Evolutionary conservation across 1,284 basidiomycete genomes (phyloP).

Genomic region (Earliella scabrosa): DNA sequence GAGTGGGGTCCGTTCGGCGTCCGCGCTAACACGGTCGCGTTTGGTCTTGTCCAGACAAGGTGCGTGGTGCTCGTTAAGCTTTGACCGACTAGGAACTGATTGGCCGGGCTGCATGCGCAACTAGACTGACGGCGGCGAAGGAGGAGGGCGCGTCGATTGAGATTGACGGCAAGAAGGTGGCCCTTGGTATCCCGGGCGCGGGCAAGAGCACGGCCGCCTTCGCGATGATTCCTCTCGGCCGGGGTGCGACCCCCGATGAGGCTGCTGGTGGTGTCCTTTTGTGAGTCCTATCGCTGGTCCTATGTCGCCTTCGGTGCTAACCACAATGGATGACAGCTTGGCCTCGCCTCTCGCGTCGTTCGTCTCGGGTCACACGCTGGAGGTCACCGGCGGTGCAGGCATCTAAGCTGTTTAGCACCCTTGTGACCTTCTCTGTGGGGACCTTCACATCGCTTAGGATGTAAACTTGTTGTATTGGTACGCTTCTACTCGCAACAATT

Average conservation of each 20-base stretch:
- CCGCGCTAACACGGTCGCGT: conserved; percentile 82
- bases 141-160: conserved; percentile 78
- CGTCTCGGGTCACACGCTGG: conserved; percentile 82
- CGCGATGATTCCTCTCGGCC: conserved; percentile 71
- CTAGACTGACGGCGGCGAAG: conserved; percentile 55
- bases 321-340: conserved; percentile 47
- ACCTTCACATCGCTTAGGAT: no score
- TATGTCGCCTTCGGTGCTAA: conserved; percentile 10
- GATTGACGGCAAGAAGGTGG: conserved; percentile 84
- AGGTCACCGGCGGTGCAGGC: conserved; percentile 78
- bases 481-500: no score
- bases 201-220: conserved; percentile 36
- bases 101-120: neutral
- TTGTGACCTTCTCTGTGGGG: no score
- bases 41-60: conserved; percentile 77
- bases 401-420: conserved; percentile 46
- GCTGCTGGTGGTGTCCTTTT: conserved; percentile 76
- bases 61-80: conserved; percentile 31
- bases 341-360: conserved; percentile 81
- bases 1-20: conserved; percentile 88
- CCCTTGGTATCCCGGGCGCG: conserved; percentile 73
- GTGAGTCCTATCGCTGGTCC: no score
- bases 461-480: no score
- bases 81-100: neutral
- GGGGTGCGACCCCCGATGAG: conserved; percentile 78